Base-by-base conservation (phyloP, 2,329 filamentous ascomycete genomes). In the Microcera coccophila region DNA sequence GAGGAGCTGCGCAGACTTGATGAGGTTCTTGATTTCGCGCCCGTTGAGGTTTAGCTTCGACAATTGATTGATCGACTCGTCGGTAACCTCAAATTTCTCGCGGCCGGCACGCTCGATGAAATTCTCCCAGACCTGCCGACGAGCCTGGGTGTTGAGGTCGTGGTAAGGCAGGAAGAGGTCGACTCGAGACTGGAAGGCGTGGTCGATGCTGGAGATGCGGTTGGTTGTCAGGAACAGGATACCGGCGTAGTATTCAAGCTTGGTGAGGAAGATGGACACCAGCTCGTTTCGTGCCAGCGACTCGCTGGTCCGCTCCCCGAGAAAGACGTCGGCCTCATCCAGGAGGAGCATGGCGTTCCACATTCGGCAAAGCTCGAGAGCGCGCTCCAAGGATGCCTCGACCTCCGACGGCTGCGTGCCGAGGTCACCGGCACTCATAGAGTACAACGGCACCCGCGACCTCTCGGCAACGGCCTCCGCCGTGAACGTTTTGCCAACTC, bases 1-100 rank as follows among this genome's bases (percentile, higher is more conserved):
- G 10, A 71, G 62, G 5, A 71, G 38, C 44, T 65, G 61, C 1
- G 63, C 61, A 5, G 62, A 63, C 54, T 70, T 70, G 49, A 70
- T 53, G n/a, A 68, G 37, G 29, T 73, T 75, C 57, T 74, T 74
- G 39, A 75, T 75, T 62, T 75, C 70, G 3, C 71, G 61, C 0
- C 72, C 71, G 38, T 75, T 75, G 15, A 75, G 62, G 14, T 62
- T 51, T 39, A 72, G 56, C 33, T 57, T 41, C 0, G 70, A 57
- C 20, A 75, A 52, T 41, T 67, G 54, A 4, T 64, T 53, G 2
- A 70, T 33, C 1, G 58, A 51, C 3, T 50, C 54, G 0, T 58
- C 52, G 0, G 47, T 44, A 3, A 68, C 36, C 3, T 62, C 52
- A 39, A 61, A 61, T 37, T 53, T 52, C 19, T 58, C 50, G 0